phyloP scores from a whole-genome alignment of 306 rosid genomes.

The Albizia julibrissin region DNA sequence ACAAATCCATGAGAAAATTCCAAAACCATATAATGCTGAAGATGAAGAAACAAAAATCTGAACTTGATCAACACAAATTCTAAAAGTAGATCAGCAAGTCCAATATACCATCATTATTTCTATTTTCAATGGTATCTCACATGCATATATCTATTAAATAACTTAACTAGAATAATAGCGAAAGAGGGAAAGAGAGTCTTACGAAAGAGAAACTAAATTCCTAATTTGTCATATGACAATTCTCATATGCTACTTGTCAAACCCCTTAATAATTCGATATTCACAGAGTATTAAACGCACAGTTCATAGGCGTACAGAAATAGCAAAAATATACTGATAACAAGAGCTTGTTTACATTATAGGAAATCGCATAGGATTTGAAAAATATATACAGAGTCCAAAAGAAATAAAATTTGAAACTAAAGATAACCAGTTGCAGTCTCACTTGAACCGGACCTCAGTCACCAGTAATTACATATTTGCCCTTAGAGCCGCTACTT shows the following conservation, averaged over 20 bases:
- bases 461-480: no score
- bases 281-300: no score
- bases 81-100: neutral
- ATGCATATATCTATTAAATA: neutral
- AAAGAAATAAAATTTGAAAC: no score
- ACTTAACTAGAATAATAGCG: neutral
- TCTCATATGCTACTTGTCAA: neutral
- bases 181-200: neutral
- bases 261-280: no score
- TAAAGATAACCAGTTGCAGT: no score
- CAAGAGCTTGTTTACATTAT: no score
- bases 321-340: no score
- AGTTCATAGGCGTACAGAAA: no score
- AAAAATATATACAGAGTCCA: no score
- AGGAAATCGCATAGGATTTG: no score
- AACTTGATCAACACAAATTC: neutral
- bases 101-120: neutral
- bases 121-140: neutral
- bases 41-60: neutral
- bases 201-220: neutral
- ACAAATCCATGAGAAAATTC: neutral
- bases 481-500: no score
- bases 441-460: no score
- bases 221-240: neutral
- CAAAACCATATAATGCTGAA: neutral